phyloP scores from a whole-genome alignment of 768 basidiomycete species.

The Pisolithus marmoratus region DNA sequence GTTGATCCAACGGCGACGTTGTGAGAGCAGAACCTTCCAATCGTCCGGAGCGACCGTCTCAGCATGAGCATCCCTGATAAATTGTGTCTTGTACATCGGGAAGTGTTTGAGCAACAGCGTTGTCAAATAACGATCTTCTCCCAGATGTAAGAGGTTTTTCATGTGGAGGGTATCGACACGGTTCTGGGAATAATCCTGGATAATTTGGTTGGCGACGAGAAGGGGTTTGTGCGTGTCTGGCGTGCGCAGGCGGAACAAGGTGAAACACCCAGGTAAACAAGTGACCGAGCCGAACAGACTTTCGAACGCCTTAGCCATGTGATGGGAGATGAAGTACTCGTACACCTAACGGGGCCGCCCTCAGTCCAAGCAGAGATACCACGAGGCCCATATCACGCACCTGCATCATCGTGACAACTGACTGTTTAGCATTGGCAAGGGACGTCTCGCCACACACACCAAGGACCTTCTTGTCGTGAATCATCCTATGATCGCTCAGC shows the following conservation, averaged over 20 bases:
- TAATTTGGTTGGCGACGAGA: conserved; percentile 84
- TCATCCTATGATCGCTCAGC: conserved; percentile 56
- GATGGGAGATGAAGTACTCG: conserved; percentile 99
- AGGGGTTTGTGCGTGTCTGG: conserved; percentile 95
- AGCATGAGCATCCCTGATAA: conserved; percentile 90
- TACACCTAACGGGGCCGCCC: conserved; percentile 58
- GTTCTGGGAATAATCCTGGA: conserved; percentile 92
- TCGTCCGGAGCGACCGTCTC: conserved; percentile 94
- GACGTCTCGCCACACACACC: conserved; percentile 96
- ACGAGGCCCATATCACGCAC: conserved; percentile 31
- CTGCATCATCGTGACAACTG: conserved; percentile 97
- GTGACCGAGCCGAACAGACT: conserved; percentile 95
- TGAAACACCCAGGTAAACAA: conserved; percentile 98
- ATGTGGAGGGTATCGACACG: conserved; percentile 96
- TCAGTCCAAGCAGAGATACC: background rate
- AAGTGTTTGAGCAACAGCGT: conserved; percentile 95
- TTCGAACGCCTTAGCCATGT: conserved; percentile 98
- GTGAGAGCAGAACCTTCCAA: conserved; percentile 90
- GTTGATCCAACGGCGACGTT: conserved; percentile 99
- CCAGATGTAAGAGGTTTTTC: conserved; percentile 96
- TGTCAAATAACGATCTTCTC: conserved; percentile 98
- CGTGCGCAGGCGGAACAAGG: conserved; percentile 90
- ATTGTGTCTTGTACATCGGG: conserved; percentile 90
- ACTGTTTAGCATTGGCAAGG: conserved; percentile 90
- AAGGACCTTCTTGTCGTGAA: conserved; percentile 91